Conservation (phyloP, 768 basidiomycete species). For the Naematelia encephala region DNA sequence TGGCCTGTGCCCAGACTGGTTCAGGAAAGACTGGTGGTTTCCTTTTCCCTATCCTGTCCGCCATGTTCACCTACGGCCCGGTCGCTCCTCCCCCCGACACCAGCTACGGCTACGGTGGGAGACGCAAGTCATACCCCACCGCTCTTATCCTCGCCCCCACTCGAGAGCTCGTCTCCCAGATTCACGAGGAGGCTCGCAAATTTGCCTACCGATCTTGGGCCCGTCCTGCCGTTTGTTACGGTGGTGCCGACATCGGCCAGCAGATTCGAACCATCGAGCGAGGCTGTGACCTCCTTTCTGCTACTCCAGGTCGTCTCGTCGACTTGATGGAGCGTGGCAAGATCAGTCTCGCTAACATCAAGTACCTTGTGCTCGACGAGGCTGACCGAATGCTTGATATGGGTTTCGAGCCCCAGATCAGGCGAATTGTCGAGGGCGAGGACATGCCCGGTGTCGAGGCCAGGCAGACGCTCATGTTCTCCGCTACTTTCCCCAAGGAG, state of each 20-base stretch:
- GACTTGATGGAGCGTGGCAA: conserved; percentile 97
- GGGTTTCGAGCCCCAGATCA: conserved; percentile 99
- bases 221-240: conserved; percentile 96
- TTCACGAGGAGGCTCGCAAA: conserved; percentile 98
- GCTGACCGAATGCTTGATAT: conserved; percentile 99
- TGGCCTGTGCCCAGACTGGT: conserved; percentile 72
- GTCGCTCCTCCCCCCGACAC: conserved; percentile 61
- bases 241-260: conserved; percentile 94
- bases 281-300: conserved; percentile 93
- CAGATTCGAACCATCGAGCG: conserved; percentile 92
- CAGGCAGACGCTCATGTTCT: conserved; percentile 99
- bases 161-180: conserved; percentile 97
- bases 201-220: conserved; percentile 99
- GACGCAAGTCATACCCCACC: conserved; percentile 90
- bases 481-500: conserved; percentile 97
- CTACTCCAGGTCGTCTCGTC: conserved; percentile 95
- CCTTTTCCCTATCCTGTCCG: conserved; percentile 96
- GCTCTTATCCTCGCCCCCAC: conserved; percentile 97
- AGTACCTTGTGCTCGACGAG: conserved; percentile 97
- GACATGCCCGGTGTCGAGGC: conserved; percentile 93
- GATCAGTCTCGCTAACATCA: conserved; percentile 92
- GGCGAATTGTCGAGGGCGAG: conserved; percentile 94
- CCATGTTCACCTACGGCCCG: conserved; percentile 82
- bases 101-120: conserved; percentile 53
- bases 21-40: conserved; percentile 99